Conservation (phyloP, 352 stramenopile genomes). For the Globisporangium barbulae region DNA sequence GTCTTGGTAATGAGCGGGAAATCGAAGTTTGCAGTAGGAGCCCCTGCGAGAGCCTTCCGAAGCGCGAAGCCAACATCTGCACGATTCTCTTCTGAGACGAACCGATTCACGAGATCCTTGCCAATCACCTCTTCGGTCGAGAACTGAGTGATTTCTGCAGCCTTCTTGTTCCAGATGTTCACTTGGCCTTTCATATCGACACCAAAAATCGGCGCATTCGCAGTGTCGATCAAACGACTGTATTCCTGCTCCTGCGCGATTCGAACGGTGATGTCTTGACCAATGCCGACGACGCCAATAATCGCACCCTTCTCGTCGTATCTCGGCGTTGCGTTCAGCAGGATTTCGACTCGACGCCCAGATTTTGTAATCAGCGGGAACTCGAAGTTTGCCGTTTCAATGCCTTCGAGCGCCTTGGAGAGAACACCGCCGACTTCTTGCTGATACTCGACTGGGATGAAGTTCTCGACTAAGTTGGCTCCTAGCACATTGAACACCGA, state of each 20-base stretch:
- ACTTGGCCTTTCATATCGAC: slow-evolving; percentile 63
- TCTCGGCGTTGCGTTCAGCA: slow-evolving; percentile 50
- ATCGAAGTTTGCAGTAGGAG: slow-evolving; percentile 79
- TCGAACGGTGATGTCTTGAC: slow-evolving; percentile 57
- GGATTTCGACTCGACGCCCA: slow-evolving; percentile 41
- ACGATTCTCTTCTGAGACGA: slow-evolving; percentile 48
- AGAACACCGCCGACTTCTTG: slow-evolving; percentile 49
- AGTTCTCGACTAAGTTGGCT: slow-evolving; percentile 68
- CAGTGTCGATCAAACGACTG: slow-evolving; percentile 51
- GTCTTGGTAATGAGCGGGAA: slow-evolving; percentile 47
- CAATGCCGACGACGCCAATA: slow-evolving; percentile 60
- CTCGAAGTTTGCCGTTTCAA: slow-evolving; percentile 60
- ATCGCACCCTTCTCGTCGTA: slow-evolving; percentile 56
- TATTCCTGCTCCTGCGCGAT: slow-evolving; percentile 74
- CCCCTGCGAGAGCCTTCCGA: slow-evolving; percentile 37
- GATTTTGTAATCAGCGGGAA: slow-evolving; percentile 57
- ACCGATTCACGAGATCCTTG: slow-evolving; percentile 45
- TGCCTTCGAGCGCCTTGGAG: slow-evolving; percentile 46
- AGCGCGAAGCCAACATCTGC: slow-evolving; percentile 22
- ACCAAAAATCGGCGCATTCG: slow-evolving; percentile 57
- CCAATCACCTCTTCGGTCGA: slow-evolving; percentile 82
- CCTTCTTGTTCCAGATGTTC: slow-evolving; percentile 88
- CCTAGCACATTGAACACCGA: slow-evolving; percentile 60
- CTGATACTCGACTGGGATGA: slow-evolving; percentile 65
- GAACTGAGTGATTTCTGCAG: slow-evolving; percentile 83